Base-by-base conservation (phyloP, 139 green algal genomes). In the Auxenochlorella protothecoides region DNA sequence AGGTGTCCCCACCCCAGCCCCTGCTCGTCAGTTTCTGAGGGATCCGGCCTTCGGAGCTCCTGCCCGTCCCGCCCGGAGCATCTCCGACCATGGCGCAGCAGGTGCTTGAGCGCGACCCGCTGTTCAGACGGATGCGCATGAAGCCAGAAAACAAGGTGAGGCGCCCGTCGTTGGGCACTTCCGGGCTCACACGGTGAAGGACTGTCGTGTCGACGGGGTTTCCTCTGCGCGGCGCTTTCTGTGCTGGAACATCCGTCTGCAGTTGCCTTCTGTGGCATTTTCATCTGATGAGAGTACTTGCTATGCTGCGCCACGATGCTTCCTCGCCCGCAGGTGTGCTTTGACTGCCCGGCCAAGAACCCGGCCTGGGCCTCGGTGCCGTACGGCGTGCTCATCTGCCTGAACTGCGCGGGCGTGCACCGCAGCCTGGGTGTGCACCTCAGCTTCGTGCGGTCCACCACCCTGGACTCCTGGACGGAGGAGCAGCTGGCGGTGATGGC, bases 311-410 rank as follows among this genome's bases (percentile, higher is more conserved):
- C 11, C 59, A n/a, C 12, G 13, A 8, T 67, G 52, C 13, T 53
- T 7, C 6, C 15, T 69, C 7, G 44, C 53, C 52, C 64, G 70
- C 81, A 93, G 85, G 81, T 92, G 4, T 98, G 95, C 83, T 97
- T 98, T 70, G 95, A 99, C 72, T 99, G 95, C 78, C 88, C 92
- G 5, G 86, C 85, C 6, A 96, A 94, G 72, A 98, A 97, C 69
- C 94, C 95, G 0, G 97, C 91, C 7, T 99, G 95, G 95, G 86
- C 91, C 2, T 93, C 85, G 2, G 89, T 97, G 4, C 92, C 91
- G 0, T 98, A 97, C 80, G 95, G 93, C 56, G 89, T 97, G 3
- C 97, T 96, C 81, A 93, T 99, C 59, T 99, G 95, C 81, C 80
- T 99, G 2, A 88, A 90, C 51, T 99, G 95, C 78, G 89, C 90